Evolutionary conservation across 192 early-diverging fungal species (phyloP).

Genomic region (Piromyces sp.): DNA sequence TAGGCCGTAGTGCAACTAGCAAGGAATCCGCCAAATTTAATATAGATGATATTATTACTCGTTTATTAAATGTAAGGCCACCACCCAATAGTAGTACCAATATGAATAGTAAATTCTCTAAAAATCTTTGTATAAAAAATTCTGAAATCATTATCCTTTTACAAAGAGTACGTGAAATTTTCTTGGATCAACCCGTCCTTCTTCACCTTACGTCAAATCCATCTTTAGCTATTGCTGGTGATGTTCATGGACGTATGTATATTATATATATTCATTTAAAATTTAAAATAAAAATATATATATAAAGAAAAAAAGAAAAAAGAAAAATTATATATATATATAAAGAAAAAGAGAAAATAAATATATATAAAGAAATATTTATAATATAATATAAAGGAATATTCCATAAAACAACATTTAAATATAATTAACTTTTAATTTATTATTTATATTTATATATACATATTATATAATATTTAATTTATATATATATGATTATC

Average conservation of each 20-base stretch:
- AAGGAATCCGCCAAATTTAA: slow-evolving; percentile 16
- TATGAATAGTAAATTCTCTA: background rate
- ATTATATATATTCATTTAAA: background rate
- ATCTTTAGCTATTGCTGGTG: background rate
- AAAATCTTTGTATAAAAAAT: slow-evolving; percentile 43
- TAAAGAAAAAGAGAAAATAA: too few relatives aligned
- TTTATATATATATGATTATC: too few relatives aligned
- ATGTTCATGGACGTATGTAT: background rate
- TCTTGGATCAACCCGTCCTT: slow-evolving; percentile 64
- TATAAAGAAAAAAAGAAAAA: background rate
- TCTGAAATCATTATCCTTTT: slow-evolving; percentile 73
- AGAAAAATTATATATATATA: too few relatives aligned
- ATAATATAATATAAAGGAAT: too few relatives aligned
- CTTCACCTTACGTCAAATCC: slow-evolving; percentile 18
- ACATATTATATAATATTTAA: too few relatives aligned
- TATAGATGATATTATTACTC: slow-evolving; percentile 76
- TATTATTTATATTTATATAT: too few relatives aligned
- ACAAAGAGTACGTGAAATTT: slow-evolving; percentile 64
- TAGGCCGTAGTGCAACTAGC: background rate
- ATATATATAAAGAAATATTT: too few relatives aligned
- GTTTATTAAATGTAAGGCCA: slow-evolving; percentile 54
- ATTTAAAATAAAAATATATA: background rate
- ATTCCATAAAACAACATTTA: too few relatives aligned
- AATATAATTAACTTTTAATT: too few relatives aligned
- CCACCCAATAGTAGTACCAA: background rate